Evolutionary conservation across 495 filamentous ascomycete genomes (phyloP).

Genomic region (Penicillium soppii): DNA sequence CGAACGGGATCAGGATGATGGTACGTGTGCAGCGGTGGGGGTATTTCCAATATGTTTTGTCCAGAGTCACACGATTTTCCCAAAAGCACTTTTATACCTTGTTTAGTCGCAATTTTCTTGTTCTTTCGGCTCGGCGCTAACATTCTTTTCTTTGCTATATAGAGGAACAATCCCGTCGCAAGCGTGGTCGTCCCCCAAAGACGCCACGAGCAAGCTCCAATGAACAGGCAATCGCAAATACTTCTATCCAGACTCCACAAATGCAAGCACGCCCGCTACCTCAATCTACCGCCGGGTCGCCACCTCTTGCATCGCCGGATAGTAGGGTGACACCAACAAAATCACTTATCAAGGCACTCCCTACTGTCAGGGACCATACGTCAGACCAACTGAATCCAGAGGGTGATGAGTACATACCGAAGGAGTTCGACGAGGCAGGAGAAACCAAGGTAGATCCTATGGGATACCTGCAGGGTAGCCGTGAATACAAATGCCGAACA

Average conservation of each 20-base stretch:
- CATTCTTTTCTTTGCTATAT: conserved; percentile 15
- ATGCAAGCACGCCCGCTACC: conserved; percentile 68
- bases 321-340: conserved; percentile 83
- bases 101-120: neutral
- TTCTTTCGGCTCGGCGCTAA: conserved; percentile 7
- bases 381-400: conserved; percentile 91
- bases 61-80: neutral
- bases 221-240: conserved; percentile 50
- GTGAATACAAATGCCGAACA: conserved; percentile 90
- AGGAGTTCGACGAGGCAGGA: conserved; percentile 87
- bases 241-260: conserved; percentile 74
- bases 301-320: conserved; percentile 72
- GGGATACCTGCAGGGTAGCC: conserved; percentile 75
- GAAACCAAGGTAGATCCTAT: conserved; percentile 89
- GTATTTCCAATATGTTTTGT: conserved; percentile 3
- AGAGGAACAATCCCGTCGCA: conserved; percentile 78
- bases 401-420: conserved; percentile 93
- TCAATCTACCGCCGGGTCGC: conserved; percentile 52
- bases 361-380: conserved; percentile 94
- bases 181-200: conserved; percentile 84
- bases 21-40: conserved; percentile 57
- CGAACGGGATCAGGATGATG: conserved; percentile 73
- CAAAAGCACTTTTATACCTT: neutral
- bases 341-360: conserved; percentile 85
- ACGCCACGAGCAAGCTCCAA: conserved; percentile 51